Evolutionary conservation across 1,139 yeast genomes (phyloP), one percentile per base, ranked within the genome.

Genomic region (Geotrichum bryndzae): DNA sequence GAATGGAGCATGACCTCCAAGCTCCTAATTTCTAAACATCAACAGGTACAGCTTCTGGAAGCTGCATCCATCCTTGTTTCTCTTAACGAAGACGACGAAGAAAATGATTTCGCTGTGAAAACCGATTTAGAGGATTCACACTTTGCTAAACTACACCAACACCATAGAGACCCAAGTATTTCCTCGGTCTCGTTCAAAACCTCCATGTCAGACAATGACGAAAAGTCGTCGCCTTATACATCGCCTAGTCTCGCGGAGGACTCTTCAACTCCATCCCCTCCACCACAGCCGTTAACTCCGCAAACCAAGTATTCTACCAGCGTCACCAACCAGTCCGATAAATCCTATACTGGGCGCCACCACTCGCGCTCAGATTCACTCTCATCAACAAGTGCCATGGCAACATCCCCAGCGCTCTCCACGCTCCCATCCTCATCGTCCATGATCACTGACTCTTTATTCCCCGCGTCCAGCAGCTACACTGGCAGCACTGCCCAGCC

Each of bases 1-100:
- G 96, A 90, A 72, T 90, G 96, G 96, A 88, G 86, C 70, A 87
- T 87, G 69, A 90, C 96, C 1, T 87, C 88, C 67, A 88, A 87
- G 71, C 78, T 90, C 58, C 77, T 87, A 54, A 88, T 90, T 56
- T 86, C 92, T n/a, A 90, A 90, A 73, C 96, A 90, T 73, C 96
- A 90, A 73, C 96, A 90, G 73, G 96, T 90, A 5, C 96, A 90
- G 73, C 78, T 90, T 51, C 79, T 90, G 56, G 96, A 90, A 72
- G 96, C 96, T 11, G 96, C 96, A 2, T 86, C 92, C 62, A 89
- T 90, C 56, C 78, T 90, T 63, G 92, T 90, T 48, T 87, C 90
- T 8, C 86, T 90, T 90, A 87, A 86, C 70, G 95, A 87, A 62
- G 75, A 75, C 50, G 76, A 74, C 51, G 69, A 70, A 55, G 67